These are phyloP conservation scores for Vicia sativa DNA, from an alignment of 306 rosid species.

Conservation along the genomic window DNA sequence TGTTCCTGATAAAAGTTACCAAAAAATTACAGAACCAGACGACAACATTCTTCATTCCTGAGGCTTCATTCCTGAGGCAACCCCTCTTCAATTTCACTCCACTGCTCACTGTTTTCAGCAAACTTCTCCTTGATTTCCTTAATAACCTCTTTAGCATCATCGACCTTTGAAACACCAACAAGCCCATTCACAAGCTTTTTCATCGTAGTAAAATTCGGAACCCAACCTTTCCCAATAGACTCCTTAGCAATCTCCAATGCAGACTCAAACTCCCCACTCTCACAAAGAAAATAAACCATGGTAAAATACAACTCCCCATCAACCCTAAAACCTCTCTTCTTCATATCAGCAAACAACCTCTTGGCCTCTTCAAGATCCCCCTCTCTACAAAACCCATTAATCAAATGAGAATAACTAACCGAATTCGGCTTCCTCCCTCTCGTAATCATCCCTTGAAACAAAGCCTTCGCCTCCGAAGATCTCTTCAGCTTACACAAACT, in stretches of 20 bases:
- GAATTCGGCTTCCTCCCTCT: conserved; percentile 65
- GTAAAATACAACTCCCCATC: conserved; percentile 57
- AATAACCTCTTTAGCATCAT: conserved; percentile 63
- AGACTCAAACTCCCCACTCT: conserved; percentile 56
- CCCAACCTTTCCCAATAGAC: conserved; percentile 71
- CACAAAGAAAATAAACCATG: conserved; percentile 53
- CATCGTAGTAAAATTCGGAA: conserved; percentile 68
- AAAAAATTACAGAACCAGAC: conserved; percentile 8
- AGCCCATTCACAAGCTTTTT: conserved; percentile 75
- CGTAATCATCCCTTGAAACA: conserved; percentile 63
- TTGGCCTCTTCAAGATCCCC: conserved; percentile 69
- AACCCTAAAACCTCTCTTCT: conserved; percentile 49
- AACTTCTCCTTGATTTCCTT: conserved; percentile 68
- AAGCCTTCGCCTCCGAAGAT: conserved; percentile 66
- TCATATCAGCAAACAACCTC: conserved; percentile 61
- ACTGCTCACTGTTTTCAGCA: conserved; percentile 48
- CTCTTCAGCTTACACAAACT: conserved; percentile 76
- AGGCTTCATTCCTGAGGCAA: conserved; percentile 57
- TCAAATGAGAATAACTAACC: conserved; percentile 59
- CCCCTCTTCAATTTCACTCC: conserved; percentile 76
- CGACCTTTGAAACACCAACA: conserved; percentile 53
- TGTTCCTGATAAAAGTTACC: conserved; percentile 16
- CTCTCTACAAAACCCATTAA: conserved; percentile 71
- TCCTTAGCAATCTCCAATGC: conserved; percentile 56
- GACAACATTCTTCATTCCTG: conserved; percentile 42